Evolutionary conservation across 257 asterid species (phyloP).

Genomic region (Avicennia marina): DNA sequence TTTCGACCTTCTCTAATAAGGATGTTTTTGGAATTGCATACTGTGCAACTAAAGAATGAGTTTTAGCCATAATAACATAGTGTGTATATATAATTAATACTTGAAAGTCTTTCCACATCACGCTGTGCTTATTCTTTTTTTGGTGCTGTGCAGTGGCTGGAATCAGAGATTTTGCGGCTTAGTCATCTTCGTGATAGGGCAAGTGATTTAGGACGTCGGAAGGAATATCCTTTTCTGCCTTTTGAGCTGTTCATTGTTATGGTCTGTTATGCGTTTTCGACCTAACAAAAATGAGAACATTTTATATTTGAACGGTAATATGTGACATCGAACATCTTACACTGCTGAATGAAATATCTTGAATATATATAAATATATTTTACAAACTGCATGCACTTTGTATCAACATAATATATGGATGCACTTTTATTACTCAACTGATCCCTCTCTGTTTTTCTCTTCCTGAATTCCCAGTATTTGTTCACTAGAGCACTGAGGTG

Average conservation of each 20-base stretch:
- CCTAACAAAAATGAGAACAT: not conserved
- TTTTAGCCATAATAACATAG: not conserved
- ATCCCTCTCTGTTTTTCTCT: no score
- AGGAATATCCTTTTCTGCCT: constrained; percentile 85
- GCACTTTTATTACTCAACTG: not conserved
- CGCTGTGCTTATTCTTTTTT: constrained; percentile 5
- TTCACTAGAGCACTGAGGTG: no score
- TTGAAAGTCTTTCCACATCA: not conserved
- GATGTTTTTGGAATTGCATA: no score
- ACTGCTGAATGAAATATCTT: no score
- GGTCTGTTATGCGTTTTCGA: not conserved
- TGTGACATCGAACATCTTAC: constrained; percentile 2
- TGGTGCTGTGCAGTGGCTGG: constrained; percentile 82
- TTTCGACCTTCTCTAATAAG: no score
- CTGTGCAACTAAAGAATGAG: not conserved
- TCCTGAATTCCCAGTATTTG: no score
- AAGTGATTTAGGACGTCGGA: constrained; percentile 91
- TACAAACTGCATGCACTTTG: no score
- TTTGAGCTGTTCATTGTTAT: constrained; percentile 3
- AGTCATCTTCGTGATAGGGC: constrained; percentile 99
- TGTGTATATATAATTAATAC: no score
- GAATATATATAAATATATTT: no score
- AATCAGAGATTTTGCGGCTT: constrained; percentile 77
- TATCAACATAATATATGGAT: no score
- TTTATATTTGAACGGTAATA: not conserved